phyloP scores from a whole-genome alignment of 495 filamentous ascomycete species.

The Amphirosellinia nigrospora region DNA sequence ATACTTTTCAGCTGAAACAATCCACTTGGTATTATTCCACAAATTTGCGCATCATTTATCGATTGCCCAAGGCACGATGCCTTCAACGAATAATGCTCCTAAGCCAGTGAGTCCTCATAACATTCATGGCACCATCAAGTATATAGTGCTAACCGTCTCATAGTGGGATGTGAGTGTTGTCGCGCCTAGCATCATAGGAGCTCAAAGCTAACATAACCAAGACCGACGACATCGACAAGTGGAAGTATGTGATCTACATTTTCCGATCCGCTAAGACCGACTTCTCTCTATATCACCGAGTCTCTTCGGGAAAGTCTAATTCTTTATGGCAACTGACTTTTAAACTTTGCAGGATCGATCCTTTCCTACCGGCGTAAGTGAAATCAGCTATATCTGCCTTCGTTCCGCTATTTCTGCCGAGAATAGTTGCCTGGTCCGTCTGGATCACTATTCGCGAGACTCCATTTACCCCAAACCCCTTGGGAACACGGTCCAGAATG shows the following conservation, averaged over 20 bases:
- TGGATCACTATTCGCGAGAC: not conserved
- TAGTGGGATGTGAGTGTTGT: slow-evolving; percentile 27
- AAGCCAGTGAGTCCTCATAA: slow-evolving; percentile 25
- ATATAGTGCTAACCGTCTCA: slow-evolving; percentile 20
- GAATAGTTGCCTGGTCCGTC: not conserved
- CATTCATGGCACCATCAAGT: not conserved
- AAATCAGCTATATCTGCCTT: not conserved
- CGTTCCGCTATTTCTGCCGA: not conserved
- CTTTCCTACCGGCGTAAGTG: slow-evolving; percentile 24
- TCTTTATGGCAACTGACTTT: slow-evolving; percentile 4
- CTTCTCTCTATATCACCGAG: not conserved
- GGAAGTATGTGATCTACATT: slow-evolving; percentile 24
- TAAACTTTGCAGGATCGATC: slow-evolving; percentile 15
- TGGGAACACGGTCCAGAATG: not conserved
- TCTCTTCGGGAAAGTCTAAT: not conserved
- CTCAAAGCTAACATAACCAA: slow-evolving; percentile 18
- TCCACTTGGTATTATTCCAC: not conserved
- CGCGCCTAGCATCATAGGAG: not conserved
- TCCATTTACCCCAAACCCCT: not conserved
- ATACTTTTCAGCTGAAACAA: not conserved
- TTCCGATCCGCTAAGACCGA: not conserved
- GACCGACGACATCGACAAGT: slow-evolving; percentile 30
- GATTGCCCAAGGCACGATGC: slow-evolving; percentile 8
- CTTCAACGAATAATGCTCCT: slow-evolving; percentile 23
- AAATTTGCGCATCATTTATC: not conserved